phyloP scores from a whole-genome alignment of 768 basidiomycete genomes.

The Rhizopogon roseolus region DNA sequence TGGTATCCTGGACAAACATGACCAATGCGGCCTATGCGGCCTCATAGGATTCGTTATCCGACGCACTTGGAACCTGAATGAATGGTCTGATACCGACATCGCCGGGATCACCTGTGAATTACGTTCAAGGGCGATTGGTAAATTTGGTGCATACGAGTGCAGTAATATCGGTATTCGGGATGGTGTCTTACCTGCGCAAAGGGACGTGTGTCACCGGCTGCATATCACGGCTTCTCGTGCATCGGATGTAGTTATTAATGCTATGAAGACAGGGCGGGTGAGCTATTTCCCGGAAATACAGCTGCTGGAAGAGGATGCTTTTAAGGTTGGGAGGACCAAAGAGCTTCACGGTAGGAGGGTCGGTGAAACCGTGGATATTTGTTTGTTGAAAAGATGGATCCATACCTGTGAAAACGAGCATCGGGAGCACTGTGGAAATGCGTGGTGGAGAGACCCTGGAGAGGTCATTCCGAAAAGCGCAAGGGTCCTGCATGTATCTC shows the following conservation, averaged over 20 bases:
- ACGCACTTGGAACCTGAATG: neutral
- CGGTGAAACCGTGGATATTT: conserved; percentile 1
- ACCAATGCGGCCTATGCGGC: conserved; percentile 1
- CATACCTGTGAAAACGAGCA: neutral
- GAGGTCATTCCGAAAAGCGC: conserved; percentile 1
- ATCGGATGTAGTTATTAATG: neutral
- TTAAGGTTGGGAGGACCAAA: neutral
- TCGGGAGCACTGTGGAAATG: neutral
- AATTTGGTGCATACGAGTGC: no score
- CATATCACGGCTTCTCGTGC: neutral
- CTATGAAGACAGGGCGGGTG: no score
- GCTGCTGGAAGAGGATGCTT: conserved; percentile 4
- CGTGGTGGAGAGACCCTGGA: conserved; percentile 2
- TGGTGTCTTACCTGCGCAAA: no score
- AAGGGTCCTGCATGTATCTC: neutral
- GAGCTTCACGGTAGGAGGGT: conserved; percentile 7
- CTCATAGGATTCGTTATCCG: neutral
- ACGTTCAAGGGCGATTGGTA: neutral
- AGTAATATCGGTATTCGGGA: no score
- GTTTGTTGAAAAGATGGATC: conserved; percentile 5
- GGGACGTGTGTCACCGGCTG: conserved; percentile 6
- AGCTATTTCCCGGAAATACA: conserved; percentile 1
- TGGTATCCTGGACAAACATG: neutral
- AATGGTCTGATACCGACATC: neutral
- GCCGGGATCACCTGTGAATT: neutral